Conservation (phyloP, 352 stramenopile genomes). For the Blastocystis sp. region DNA sequence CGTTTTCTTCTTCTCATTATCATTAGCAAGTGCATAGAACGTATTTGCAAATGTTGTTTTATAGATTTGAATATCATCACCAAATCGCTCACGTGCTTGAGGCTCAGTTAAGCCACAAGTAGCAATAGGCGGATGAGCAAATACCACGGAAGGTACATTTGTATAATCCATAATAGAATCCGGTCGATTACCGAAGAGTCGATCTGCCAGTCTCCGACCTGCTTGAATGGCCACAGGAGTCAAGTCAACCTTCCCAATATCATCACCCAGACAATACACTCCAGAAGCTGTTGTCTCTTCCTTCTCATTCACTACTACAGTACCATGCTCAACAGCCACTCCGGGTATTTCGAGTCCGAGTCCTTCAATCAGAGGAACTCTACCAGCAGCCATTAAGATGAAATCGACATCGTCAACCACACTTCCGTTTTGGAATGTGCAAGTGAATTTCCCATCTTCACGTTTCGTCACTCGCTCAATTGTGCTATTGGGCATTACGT, state of each 20-base stretch:
- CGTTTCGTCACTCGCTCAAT: constrained; percentile 80
- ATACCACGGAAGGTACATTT: constrained; percentile 86
- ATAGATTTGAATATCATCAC: constrained; percentile 84
- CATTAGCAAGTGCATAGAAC: constrained; percentile 79
- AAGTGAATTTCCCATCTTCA: constrained; percentile 77
- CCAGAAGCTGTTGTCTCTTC: constrained; percentile 82
- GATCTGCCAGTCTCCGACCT: constrained; percentile 77
- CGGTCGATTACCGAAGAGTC: constrained; percentile 72
- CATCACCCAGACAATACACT: constrained; percentile 87
- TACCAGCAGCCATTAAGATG: constrained; percentile 82
- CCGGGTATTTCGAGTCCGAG: constrained; percentile 78
- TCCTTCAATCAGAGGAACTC: constrained; percentile 73
- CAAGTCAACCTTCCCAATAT: constrained; percentile 76
- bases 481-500: constrained; percentile 74
- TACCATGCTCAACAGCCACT: constrained; percentile 75
- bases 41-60: constrained; percentile 85
- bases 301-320: constrained; percentile 85
- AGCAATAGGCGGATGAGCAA: constrained; percentile 86
- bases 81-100: constrained; percentile 81
- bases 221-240: constrained; percentile 71
- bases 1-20: constrained; percentile 77
- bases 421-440: constrained; percentile 60
- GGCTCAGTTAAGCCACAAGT: constrained; percentile 87
- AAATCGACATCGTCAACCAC: constrained; percentile 75
- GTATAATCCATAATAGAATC: constrained; percentile 80